Percentiles rank a stretch among this genome's conserved stretches.
Evolutionary conservation across 768 basidiomycete species (phyloP).

Genomic region (Panus rudis): DNA sequence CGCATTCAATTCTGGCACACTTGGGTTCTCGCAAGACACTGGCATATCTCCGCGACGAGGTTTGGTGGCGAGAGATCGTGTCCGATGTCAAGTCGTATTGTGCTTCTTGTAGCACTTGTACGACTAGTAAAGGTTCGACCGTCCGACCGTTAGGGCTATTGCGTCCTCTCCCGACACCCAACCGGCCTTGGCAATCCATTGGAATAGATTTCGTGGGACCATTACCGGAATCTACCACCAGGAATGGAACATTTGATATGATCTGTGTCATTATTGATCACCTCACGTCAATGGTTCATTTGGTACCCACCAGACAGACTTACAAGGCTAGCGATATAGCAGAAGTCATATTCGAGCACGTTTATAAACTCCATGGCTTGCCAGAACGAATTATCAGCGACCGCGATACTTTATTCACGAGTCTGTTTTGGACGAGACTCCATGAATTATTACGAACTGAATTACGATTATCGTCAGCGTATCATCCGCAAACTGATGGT

Average conservation of each 20-base stretch:
- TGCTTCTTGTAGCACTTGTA: slow-evolving; percentile 13
- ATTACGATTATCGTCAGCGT: slow-evolving; percentile 33
- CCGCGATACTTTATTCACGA: slow-evolving; percentile 28
- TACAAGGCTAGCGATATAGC: slow-evolving; percentile 9
- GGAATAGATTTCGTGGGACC: slow-evolving; percentile 35
- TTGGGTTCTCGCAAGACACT: slow-evolving; percentile 22
- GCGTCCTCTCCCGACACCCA: slow-evolving; percentile 24
- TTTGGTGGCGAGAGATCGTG: slow-evolving; percentile 27
- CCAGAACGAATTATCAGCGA: slow-evolving; percentile 19
- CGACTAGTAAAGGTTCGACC: slow-evolving; percentile 10
- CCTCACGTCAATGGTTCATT: slow-evolving; percentile 17
- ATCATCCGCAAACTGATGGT: slow-evolving; percentile 38
- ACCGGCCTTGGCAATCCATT: slow-evolving; percentile 29
- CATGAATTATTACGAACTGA: slow-evolving; percentile 19
- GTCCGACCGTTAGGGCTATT: slow-evolving; percentile 21
- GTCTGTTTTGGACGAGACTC: slow-evolving; percentile 25
- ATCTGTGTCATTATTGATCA: slow-evolving; percentile 18
- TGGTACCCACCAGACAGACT: slow-evolving; percentile 8
- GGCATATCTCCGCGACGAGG: slow-evolving; percentile 26
- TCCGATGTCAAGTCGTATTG: slow-evolving; percentile 14
- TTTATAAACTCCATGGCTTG: slow-evolving; percentile 10
- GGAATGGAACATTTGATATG: slow-evolving; percentile 17
- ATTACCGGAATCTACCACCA: slow-evolving; percentile 19
- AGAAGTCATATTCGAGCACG: slow-evolving; percentile 10
- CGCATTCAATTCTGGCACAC: slow-evolving; percentile 27